These are phyloP conservation scores for Ceratocystis destructans DNA, from an alignment of 2,329 filamentous ascomycete species.

Conservation along the genomic window DNA sequence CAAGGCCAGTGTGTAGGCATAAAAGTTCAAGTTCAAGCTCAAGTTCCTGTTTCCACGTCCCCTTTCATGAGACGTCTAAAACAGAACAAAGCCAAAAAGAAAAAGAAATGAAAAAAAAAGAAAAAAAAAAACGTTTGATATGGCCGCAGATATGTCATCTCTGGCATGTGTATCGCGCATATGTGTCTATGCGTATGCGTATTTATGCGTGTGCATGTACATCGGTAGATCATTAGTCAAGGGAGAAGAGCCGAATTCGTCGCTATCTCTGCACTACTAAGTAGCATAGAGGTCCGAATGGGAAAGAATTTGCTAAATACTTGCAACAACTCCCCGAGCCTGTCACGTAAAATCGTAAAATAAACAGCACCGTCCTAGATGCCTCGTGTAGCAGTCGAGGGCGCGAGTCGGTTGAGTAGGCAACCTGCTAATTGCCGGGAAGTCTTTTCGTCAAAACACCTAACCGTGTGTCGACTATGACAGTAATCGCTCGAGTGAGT, in stretches of 20 bases:
- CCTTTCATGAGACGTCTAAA: not conserved
- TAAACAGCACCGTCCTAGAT: not conserved
- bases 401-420: not conserved
- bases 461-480: not conserved
- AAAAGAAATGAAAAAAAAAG: not conserved
- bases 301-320: no score
- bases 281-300: not conserved
- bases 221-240: not conserved
- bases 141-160: not conserved
- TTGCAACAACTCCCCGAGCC: not conserved
- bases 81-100: not conserved
- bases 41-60: not conserved
- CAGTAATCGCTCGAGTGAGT: not conserved
- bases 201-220: conserved; percentile 2
- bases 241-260: not conserved
- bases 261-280: not conserved
- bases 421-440: not conserved
- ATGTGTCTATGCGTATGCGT: not conserved
- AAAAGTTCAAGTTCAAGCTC: not conserved
- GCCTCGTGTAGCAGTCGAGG: not conserved
- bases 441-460: not conserved
- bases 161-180: not conserved
- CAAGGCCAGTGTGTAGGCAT: not conserved
- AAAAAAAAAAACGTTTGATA: not conserved
- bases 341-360: conserved; percentile 7